Base-by-base conservation (phyloP, 495 filamentous ascomycete genomes). In the Monascus purpureus region DNA sequence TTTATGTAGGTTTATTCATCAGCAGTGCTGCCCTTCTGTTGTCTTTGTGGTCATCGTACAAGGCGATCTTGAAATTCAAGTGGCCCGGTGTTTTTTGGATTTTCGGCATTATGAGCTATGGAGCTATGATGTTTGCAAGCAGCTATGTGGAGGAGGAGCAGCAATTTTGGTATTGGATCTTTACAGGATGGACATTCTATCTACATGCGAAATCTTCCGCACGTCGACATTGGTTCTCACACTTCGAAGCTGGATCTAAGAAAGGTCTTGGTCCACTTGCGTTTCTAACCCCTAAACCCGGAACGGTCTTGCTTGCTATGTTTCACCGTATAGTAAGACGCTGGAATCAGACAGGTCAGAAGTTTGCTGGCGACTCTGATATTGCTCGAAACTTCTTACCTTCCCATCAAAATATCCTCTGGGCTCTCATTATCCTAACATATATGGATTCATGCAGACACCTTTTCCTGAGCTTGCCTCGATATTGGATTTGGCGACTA, bases 111-210 rank as follows among this genome's bases (percentile, higher is more conserved):
- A 6, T 77, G 1, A 47, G 70, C 0, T 93, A 94, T 49, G 72
- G 76, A 7, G 49, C 68, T 18, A 87, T 93, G 78, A 96, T 95
- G 85, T 96, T 96, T 55, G 86, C 87, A 17, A 93, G 82, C 51
- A 94, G 86, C 49, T 96, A 85, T 47, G 83, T 99, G 15, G 90
- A 99, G 49, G 90, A 99, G 53, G 90, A 99, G 49, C 90, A 96
- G 15, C 80, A 95, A 39, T 94, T 93, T 53, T 99, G 90, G 90
- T 95, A 96, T 52, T 93, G 87, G 86, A 49, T 71, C 12, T 72
- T 79, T 8, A 76, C 81, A 0, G 77, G 68, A 2, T 99, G 86
- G 86, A 57, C 82, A 25, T 56, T 69, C 27, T 68, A 72, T 38
- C 57, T 92, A 1, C 66, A 67, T 34, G 42, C 77, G 20, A 77